Conservation (phyloP, 1,284 basidiomycete genomes). For the Ceratobasidium sp. region DNA sequence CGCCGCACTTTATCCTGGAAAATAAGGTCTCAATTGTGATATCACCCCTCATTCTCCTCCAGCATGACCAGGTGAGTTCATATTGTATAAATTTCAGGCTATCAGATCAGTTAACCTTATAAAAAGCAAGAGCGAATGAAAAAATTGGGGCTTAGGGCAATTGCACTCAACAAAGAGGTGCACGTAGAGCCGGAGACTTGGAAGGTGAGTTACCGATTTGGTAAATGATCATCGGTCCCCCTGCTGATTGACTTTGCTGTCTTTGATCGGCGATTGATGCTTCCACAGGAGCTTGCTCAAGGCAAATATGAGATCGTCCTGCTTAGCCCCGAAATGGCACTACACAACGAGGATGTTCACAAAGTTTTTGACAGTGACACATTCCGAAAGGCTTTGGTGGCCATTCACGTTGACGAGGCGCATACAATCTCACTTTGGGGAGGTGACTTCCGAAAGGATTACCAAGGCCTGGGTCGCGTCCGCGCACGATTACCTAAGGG, state of each 20-base stretch:
- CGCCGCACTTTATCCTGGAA: conserved; percentile 8
- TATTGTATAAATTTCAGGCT: not conserved
- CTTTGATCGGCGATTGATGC: conserved; percentile 4
- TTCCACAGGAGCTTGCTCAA: not conserved
- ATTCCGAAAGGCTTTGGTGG: conserved; percentile 2
- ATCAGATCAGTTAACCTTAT: too few species aligned
- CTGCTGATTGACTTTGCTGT: conserved; percentile 13
- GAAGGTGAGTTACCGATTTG: not conserved
- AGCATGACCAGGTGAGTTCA: conserved; percentile 11
- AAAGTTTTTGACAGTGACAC: not conserved
- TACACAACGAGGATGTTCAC: not conserved
- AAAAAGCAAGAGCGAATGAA: conserved; percentile 6
- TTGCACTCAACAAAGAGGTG: conserved; percentile 11
- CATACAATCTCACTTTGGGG: conserved; percentile 19
- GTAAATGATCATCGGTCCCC: not conserved
- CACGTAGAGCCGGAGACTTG: not conserved
- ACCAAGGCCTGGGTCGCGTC: conserved; percentile 3
- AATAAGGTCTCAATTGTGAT: conserved; percentile 13
- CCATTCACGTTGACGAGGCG: conserved; percentile 3
- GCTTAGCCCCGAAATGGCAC: conserved; percentile 27
- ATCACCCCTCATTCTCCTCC: conserved; percentile 16
- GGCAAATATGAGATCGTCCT: conserved; percentile 14
- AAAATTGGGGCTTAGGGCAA: not conserved
- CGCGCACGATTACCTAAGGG: conserved; percentile 19
- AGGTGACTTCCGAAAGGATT: conserved; percentile 16